Evolutionary conservation across 768 basidiomycete genomes (phyloP), one percentile per base, ranked within the genome.

Genomic region (Suillus cothurnatus): DNA sequence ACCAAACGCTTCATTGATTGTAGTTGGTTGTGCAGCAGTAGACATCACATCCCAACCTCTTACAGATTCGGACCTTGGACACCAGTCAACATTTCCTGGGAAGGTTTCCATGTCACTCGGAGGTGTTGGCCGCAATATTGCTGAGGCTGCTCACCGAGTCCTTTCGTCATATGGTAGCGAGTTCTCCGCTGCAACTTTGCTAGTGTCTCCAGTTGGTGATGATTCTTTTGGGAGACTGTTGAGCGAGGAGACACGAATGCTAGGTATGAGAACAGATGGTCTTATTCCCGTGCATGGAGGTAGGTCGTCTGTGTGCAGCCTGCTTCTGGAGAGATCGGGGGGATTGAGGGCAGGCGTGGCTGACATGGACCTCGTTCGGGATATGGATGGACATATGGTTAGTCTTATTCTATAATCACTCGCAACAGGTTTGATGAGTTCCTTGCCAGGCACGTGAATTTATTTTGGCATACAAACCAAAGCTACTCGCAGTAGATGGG

Each of bases 121-220:
- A 1, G 97, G 97, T 34, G 97, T 99, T 17, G 95, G 86, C 1
- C 88, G 96, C n/a, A 99, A 99, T 74, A 87, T 99, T 50, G 92
- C 96, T 3, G 95, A 98, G 75, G 93, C 95, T 1, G 85, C 94
- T 7, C 88, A 93, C 73, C 86, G 92, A 34, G 75, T 90, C 6
- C 73, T 88, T 66, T 71, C 78, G 50, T 75, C 77, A 8, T 69
- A 77, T 11, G 69, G 71, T 23, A 65, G 63, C 15, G 63, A 71
- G 21, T 52, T 63, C 23, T 64, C 74, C 6, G 34, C 67, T 15
- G 76, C 82, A 7, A 82, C 85, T 1, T 68, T 94, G 15, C 81
- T 99, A 47, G 78, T 98, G 8, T 86, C 95, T 3, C 86, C 91
- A 1, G 73, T 97, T 14, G 95, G 93, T 1, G 70, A 84, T 57